These are phyloP conservation scores for Globisporangium lucens DNA, from an alignment of 352 stramenopile species.

Conservation along the genomic window DNA sequence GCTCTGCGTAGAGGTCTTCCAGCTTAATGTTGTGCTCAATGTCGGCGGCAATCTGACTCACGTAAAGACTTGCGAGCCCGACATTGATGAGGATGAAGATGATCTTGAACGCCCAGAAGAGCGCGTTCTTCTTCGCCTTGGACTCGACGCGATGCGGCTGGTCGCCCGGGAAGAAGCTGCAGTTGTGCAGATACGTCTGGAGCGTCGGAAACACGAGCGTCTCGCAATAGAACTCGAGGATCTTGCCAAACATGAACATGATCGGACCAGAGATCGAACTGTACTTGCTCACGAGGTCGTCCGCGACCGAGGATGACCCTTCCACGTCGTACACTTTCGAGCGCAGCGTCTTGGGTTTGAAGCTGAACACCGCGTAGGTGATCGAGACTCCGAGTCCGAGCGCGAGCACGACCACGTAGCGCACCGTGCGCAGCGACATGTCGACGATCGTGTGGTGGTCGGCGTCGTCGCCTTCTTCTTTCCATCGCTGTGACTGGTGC, in stretches of 20 bases:
- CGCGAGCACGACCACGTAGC: conserved; percentile 20
- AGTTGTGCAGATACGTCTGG: conserved; percentile 24
- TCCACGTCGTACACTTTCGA: conserved; percentile 12
- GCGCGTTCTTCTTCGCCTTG: conserved; percentile 17
- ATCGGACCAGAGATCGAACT: conserved; percentile 18
- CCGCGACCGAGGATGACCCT: conserved; percentile 13
- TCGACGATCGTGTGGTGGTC: conserved; percentile 24
- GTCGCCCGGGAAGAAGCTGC: conserved; percentile 25
- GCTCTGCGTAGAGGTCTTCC: conserved; percentile 4
- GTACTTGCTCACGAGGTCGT: conserved; percentile 17
- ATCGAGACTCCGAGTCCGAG: conserved; percentile 18
- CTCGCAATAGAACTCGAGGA: conserved; percentile 23
- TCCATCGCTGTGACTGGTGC: not conserved
- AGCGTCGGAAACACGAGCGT: conserved; percentile 25
- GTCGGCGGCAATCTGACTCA: conserved; percentile 15
- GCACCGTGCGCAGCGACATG: conserved; percentile 22
- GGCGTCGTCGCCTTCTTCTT: conserved; percentile 13
- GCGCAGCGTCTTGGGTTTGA: conserved; percentile 15
- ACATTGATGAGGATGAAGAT: conserved; percentile 26
- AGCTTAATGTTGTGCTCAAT: conserved; percentile 11
- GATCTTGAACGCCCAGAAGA: conserved; percentile 20
- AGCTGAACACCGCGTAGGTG: conserved; percentile 18
- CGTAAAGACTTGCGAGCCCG: conserved; percentile 23
- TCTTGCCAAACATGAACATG: conserved; percentile 19
- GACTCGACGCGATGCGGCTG: conserved; percentile 23